Evolutionary conservation across 2,329 filamentous ascomycete genomes (phyloP).

Genomic region (Cercospora canescens): DNA sequence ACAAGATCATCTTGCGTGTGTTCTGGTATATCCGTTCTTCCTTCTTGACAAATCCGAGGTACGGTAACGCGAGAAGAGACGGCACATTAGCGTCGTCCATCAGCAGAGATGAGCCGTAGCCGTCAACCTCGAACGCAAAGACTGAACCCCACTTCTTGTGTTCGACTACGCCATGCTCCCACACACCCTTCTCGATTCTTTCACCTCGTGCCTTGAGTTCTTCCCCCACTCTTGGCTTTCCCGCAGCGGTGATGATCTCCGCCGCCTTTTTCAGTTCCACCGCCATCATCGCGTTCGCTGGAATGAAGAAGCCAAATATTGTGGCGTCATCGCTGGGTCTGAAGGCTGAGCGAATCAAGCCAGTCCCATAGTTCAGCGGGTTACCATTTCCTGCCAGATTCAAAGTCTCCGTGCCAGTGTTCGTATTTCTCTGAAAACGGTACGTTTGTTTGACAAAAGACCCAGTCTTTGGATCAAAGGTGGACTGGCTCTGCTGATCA

Average conservation of each 20-base stretch:
- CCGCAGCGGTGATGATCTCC: conserved; percentile 63
- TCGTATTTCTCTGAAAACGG: conserved; percentile 80
- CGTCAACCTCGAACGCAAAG: conserved; percentile 86
- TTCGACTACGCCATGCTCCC: conserved; percentile 78
- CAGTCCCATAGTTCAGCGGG: conserved; percentile 79
- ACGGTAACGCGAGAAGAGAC: conserved; percentile 73
- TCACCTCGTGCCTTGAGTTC: conserved; percentile 59
- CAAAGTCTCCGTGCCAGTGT: conserved; percentile 85
- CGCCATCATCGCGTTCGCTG: conserved; percentile 93
- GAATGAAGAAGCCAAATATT: conserved; percentile 91
- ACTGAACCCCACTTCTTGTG: conserved; percentile 76
- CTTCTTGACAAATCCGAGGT: conserved; percentile 70
- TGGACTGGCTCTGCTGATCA: conserved; percentile 74
- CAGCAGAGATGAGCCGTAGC: conserved; percentile 76
- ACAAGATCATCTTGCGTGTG: conserved; percentile 79
- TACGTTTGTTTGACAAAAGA: conserved; percentile 73
- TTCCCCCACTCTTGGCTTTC: conserved; percentile 53
- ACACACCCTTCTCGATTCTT: conserved; percentile 72
- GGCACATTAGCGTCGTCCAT: conserved; percentile 93
- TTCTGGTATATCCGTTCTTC: conserved; percentile 78
- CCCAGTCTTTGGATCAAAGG: conserved; percentile 70
- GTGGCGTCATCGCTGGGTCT: conserved; percentile 93
- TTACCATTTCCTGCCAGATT: conserved; percentile 84
- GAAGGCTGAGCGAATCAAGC: conserved; percentile 87
- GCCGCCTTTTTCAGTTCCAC: conserved; percentile 79